phyloP scores from a whole-genome alignment of 169 alveolate genomes.

The Plasmodium cynomolgi region DNA sequence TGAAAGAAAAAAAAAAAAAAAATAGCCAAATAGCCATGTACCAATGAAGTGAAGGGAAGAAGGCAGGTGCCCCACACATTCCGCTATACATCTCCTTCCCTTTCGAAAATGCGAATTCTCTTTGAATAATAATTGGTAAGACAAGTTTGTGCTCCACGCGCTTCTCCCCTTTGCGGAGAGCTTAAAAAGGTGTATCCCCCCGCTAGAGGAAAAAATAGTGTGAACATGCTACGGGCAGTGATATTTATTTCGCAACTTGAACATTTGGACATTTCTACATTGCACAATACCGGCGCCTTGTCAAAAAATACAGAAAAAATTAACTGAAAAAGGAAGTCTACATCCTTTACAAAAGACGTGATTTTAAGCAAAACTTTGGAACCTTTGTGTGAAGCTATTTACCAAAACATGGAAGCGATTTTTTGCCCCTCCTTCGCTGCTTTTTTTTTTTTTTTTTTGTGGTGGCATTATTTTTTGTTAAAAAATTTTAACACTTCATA shows the following conservation, averaged over 20 bases:
- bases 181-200: neutral
- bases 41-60: neutral
- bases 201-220: neutral
- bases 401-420: neutral
- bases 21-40: neutral
- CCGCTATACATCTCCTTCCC: neutral
- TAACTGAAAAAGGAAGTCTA: slow-evolving; percentile 2
- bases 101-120: slow-evolving; percentile 11
- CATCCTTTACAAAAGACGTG: neutral
- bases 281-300: neutral
- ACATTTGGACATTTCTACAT: neutral
- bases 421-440: neutral
- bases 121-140: neutral
- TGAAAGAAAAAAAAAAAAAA: neutral
- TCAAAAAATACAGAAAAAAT: neutral
- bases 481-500: slow-evolving; percentile 9
- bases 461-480: neutral
- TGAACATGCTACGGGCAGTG: neutral
- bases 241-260: neutral
- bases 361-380: neutral
- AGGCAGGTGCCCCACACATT: neutral
- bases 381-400: neutral
- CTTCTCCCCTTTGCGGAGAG: neutral
- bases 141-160: slow-evolving; percentile 1
- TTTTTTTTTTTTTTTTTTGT: slow-evolving; percentile 3